phyloP scores from a whole-genome alignment of 202 grass and related monocot species.

The Carex arenaria region DNA sequence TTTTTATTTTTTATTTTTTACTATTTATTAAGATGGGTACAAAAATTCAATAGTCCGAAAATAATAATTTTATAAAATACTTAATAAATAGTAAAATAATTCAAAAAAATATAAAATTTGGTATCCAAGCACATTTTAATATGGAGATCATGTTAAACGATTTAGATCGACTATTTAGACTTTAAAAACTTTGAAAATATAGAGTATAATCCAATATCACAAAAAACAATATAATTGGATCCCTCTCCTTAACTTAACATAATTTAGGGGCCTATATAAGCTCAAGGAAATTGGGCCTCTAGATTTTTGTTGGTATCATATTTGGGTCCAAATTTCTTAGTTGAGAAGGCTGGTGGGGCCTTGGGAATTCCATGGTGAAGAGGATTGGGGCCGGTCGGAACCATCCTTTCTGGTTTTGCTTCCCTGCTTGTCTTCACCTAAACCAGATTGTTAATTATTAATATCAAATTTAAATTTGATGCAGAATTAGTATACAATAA shows the following conservation, averaged over 20 bases:
- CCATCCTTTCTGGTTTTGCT: constrained; percentile 46
- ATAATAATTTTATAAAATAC: too few species aligned
- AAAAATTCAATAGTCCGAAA: too few species aligned
- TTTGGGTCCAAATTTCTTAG: neutral
- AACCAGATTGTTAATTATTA: neutral
- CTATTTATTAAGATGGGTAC: too few species aligned
- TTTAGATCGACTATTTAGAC: too few species aligned
- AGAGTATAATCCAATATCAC: too few species aligned
- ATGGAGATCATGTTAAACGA: too few species aligned
- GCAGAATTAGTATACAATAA: neutral
- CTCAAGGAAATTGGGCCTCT: neutral
- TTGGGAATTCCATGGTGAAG: constrained; percentile 60
- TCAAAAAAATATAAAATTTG: too few species aligned
- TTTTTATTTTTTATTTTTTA: too few species aligned
- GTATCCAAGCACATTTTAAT: too few species aligned
- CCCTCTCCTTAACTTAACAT: neutral
- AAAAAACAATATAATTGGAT: too few species aligned
- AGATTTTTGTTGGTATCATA: neutral
- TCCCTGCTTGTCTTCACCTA: neutral
- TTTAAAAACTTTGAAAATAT: too few species aligned
- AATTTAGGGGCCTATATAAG: neutral
- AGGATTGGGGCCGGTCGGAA: constrained; percentile 69
- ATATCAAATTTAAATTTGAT: neutral
- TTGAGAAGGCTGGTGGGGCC: constrained; percentile 28
- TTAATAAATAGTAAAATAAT: too few species aligned